phyloP scores from a whole-genome alignment of 768 basidiomycete genomes.

The Cystofilobasidium capitatum region DNA sequence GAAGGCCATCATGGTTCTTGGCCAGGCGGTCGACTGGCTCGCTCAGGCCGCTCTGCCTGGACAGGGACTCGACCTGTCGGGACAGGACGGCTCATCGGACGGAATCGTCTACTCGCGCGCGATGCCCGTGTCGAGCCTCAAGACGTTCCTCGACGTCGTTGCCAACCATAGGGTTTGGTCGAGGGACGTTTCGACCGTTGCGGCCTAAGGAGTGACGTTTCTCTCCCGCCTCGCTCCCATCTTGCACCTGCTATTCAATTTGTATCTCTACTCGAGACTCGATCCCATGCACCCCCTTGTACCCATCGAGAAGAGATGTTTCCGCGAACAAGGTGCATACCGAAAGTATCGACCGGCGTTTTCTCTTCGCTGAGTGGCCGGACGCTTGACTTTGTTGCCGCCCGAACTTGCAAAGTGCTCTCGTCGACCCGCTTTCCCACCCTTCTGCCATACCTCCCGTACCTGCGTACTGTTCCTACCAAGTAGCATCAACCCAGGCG shows the following conservation, averaged over 20 bases:
- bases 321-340: not conserved
- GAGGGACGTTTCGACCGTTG: slow-evolving; percentile 37
- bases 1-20: slow-evolving; percentile 70
- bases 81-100: slow-evolving; percentile 30
- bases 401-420: too few species aligned
- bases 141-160: slow-evolving; percentile 38
- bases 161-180: slow-evolving; percentile 43
- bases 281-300: too few species aligned
- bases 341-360: too few species aligned
- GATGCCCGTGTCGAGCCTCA: slow-evolving; percentile 35
- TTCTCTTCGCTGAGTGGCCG: too few species aligned
- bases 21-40: slow-evolving; percentile 43
- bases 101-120: slow-evolving; percentile 40
- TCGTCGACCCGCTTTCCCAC: too few species aligned
- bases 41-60: slow-evolving; percentile 41
- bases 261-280: too few species aligned
- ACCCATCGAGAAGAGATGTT: not conserved
- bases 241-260: too few species aligned
- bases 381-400: too few species aligned
- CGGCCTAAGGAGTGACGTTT: slow-evolving; percentile 30
- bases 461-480: too few species aligned
- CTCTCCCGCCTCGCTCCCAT: not conserved
- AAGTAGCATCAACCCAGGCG: too few species aligned
- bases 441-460: too few species aligned
- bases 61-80: slow-evolving; percentile 4